Evolutionary conservation across 495 filamentous ascomycete species (phyloP), one percentile per base, ranked within the genome.

Genomic region (Hyaloscypha variabilis): DNA sequence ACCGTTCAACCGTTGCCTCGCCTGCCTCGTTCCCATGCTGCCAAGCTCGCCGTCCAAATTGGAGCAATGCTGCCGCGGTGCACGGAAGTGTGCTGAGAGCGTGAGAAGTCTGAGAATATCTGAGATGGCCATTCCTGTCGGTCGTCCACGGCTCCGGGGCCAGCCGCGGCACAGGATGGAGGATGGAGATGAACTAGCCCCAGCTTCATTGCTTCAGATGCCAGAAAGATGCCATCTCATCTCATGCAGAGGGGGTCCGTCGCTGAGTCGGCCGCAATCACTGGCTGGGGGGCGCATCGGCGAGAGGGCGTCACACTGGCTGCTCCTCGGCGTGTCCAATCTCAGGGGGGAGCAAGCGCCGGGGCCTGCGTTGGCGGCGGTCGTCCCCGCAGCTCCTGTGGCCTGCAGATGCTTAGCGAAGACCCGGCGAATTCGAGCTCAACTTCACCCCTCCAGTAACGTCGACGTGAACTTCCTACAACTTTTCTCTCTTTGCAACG

Each of bases 291-390:
- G 39, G 10, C 13, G 11, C 10, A 17, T 46, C 39, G 39, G 39
- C 31, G 17, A 10, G 26, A 10, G 5, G 21, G 51, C 51, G 51
- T 54, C 51, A 25, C 51, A 54, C 6, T 25, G 51, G n/a, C n/a
- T n/a, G n/a, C n/a, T 4, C 26, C 51, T 23, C 21, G 26, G 26
- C 24, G 17, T 46, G 29, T 60, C 60, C 58, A 67, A 67, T 67
- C 60, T 49, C 55, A 63, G 65, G 36, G 19, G 42, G 34, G 53
- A 63, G 58, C 60, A 67, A 67, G 65, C 65, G 65, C 65, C 65
- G 65, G 60, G 58, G 2, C 26, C 10, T 8, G 29, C 19, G 52
- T 28, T n/a, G 65, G 58, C 64, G 62, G 21, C 53, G 53, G 54
- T 52, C 60, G 49, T 49, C 30, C 46, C 53, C 24, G 56, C 56